Evolutionary conservation across 2,329 filamentous ascomycete genomes (phyloP).

Genomic region (Chaetomium sp.): DNA sequence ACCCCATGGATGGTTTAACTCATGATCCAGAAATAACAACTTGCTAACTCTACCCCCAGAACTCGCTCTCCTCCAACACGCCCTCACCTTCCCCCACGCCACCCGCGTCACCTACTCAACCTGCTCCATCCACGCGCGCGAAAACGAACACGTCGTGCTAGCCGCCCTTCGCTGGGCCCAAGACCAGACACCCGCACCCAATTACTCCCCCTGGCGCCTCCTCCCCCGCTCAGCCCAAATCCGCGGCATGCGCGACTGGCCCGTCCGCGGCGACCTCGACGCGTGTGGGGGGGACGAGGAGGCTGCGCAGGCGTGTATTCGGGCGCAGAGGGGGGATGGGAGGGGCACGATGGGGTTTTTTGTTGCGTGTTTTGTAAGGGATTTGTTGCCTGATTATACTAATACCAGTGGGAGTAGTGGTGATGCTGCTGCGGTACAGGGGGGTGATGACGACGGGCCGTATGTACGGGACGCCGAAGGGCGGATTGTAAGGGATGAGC

Average conservation of each 20-base stretch:
- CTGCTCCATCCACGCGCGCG: slow-evolving; percentile 78
- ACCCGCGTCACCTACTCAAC: slow-evolving; percentile 83
- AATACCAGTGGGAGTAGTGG: background rate
- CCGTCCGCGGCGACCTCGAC: slow-evolving; percentile 52
- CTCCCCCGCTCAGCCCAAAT: slow-evolving; percentile 67
- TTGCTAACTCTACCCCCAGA: slow-evolving; percentile 32
- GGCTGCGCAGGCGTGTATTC: slow-evolving; percentile 66
- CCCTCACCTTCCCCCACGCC: slow-evolving; percentile 72
- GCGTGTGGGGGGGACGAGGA: slow-evolving; percentile 30
- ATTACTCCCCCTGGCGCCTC: slow-evolving; percentile 68
- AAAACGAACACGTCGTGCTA: slow-evolving; percentile 83
- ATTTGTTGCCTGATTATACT: no score
- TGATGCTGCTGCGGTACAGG: background rate
- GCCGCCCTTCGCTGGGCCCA: slow-evolving; percentile 52
- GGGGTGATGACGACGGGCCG: background rate
- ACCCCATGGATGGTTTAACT: no score
- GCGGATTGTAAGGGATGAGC: slow-evolving; percentile 26
- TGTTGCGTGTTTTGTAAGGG: slow-evolving; percentile 74
- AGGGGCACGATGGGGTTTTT: slow-evolving; percentile 94
- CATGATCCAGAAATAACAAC: background rate
- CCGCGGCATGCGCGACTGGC: slow-evolving; percentile 68
- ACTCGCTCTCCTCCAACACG: slow-evolving; percentile 72
- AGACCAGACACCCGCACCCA: slow-evolving; percentile 49
- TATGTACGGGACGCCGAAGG: slow-evolving; percentile 24
- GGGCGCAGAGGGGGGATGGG: slow-evolving; percentile 73